Percentiles rank a stretch among this genome's conserved stretches.
phyloP scores from a whole-genome alignment of 768 basidiomycete genomes.

The Gautieria morchelliformis region DNA sequence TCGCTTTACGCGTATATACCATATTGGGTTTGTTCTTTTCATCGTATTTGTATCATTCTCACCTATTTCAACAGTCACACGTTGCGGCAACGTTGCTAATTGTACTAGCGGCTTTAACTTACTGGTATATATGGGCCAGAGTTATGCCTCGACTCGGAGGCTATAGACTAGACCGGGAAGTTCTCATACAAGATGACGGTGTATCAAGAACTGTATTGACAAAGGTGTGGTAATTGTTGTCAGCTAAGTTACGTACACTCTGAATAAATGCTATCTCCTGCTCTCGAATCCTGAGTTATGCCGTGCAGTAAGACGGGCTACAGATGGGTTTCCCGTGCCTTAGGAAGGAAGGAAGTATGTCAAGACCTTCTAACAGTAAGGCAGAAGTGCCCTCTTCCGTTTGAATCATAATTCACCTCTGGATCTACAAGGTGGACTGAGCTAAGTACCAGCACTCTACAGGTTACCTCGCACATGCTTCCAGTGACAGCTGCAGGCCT shows the following conservation, averaged over 20 bases:
- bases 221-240: conserved; percentile 18
- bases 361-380: no score
- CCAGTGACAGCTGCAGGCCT: no score
- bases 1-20: conserved; percentile 45
- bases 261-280: no score
- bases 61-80: conserved; percentile 31
- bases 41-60: background rate
- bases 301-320: no score
- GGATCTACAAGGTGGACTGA: no score
- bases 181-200: conserved; percentile 45
- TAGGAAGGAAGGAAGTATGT: no score
- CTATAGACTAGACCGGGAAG: conserved; percentile 40
- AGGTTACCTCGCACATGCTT: no score
- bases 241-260: no score
- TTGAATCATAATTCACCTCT: background rate
- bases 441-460: no score
- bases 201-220: conserved; percentile 45
- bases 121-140: conserved; percentile 46
- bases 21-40: conserved; percentile 48
- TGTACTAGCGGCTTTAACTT: conserved; percentile 38
- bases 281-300: no score
- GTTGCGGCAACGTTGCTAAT: conserved; percentile 36
- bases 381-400: background rate
- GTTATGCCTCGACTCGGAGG: conserved; percentile 40
- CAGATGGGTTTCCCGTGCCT: no score